phyloP scores from a whole-genome alignment of 2,329 filamentous ascomycete species.

The Pseudonectria foliicola region DNA sequence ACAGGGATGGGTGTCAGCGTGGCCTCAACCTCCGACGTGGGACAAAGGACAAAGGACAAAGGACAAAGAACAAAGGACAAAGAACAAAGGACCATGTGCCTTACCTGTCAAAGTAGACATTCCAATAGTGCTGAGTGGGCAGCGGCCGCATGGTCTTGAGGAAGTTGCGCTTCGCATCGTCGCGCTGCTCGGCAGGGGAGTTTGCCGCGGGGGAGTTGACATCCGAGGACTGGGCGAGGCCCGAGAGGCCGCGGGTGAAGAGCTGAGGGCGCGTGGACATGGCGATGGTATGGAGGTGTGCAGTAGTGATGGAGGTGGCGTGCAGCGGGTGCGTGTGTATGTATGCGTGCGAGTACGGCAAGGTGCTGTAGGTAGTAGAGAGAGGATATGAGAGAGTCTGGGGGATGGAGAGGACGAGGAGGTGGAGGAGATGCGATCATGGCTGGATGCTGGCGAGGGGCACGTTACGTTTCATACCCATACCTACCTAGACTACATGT shows the following conservation, averaged over 20 bases:
- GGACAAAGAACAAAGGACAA: too few relatives aligned
- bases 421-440: too few relatives aligned
- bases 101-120: slow-evolving; percentile 61
- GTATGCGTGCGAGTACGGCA: too few relatives aligned
- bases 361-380: too few relatives aligned
- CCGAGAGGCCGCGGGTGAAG: slow-evolving; percentile 57
- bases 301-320: neutral
- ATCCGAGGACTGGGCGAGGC: slow-evolving; percentile 51
- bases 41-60: neutral
- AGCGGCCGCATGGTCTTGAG: slow-evolving; percentile 65
- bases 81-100: slow-evolving; percentile 7
- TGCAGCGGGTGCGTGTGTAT: neutral
- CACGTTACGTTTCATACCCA: too few relatives aligned
- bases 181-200: slow-evolving; percentile 66
- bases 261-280: slow-evolving; percentile 53
- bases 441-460: too few relatives aligned
- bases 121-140: slow-evolving; percentile 74
- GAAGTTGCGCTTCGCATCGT: slow-evolving; percentile 78
- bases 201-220: slow-evolving; percentile 62
- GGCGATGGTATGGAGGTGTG: slow-evolving; percentile 15
- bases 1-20: neutral
- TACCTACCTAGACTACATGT: too few relatives aligned
- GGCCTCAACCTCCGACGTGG: slow-evolving; percentile 1
- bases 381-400: too few relatives aligned
- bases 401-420: too few relatives aligned